Evolutionary conservation across 495 filamentous ascomycete species (phyloP), one percentile per base, ranked within the genome.

Genomic region (Gamarada debralockiae): DNA sequence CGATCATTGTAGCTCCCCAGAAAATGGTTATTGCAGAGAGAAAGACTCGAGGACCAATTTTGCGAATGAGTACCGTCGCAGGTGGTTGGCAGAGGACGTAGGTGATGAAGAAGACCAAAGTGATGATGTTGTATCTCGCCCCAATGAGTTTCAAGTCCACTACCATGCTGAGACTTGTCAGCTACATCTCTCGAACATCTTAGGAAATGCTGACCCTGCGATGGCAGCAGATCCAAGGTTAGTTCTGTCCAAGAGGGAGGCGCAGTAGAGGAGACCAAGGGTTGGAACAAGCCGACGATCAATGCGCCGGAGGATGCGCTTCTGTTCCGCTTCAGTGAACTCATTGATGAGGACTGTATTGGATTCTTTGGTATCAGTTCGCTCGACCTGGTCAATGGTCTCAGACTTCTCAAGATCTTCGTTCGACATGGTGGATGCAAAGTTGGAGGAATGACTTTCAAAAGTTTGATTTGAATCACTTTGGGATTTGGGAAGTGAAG

Each of bases 71-170:
- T 25, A 85, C 63, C 0, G 82, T 73, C 2, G 70, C 71, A 0
- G 80, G 81, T 2, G 81, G 76, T 57, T 88, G 83, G 63, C 82
- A 83, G 50, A 85, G 27, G 21, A 82, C 65, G 53, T 88, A 88
- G 12, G 83, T 74, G 15, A 81, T 70, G 68, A 85, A 88, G 70
- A 88, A 87, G 57, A 85, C 75, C 24, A 86, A 65, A 13, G 80
- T 73, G 37, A 83, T 67, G 56, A 83, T 73, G 18, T 37, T 58
- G 34, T 58, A 58, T 57, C 45, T 37, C 1, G 4, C 9, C 3
- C 47, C 49, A 17, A 53, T 17, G 20, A 56, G 54, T 10, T 57
- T 23, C 31, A 34, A 34, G 31, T 34, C 31, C 4, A 21, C 1
- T 34, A 27, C 45, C 15, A 52, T n/a, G 25, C 10, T 18, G 18